Evolutionary conservation across 306 rosid genomes (phyloP).

Genomic region (Pyrus pyrifolia): DNA sequence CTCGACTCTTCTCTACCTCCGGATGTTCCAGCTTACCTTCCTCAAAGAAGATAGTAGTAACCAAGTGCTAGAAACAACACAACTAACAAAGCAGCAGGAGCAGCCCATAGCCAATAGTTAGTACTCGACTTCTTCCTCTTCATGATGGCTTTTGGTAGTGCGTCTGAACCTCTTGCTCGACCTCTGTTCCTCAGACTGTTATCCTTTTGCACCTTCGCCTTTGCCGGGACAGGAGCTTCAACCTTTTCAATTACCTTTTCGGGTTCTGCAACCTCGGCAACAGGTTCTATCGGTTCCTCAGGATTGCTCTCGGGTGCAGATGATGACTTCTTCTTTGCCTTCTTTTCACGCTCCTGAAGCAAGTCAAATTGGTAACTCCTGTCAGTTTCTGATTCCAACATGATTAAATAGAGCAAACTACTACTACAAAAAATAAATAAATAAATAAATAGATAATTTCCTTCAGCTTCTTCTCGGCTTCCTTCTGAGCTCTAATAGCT

Average conservation of each 20-base stretch:
- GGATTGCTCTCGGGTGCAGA: constrained; percentile 26
- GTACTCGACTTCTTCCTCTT: constrained; percentile 63
- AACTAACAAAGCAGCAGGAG: constrained; percentile 47
- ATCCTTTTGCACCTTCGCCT: constrained; percentile 49
- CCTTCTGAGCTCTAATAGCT: constrained; percentile 67
- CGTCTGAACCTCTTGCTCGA: constrained; percentile 45
- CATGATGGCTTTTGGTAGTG: constrained; percentile 48
- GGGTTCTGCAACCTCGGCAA: constrained; percentile 36
- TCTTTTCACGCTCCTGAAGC: constrained; percentile 82
- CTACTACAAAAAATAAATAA: neutral
- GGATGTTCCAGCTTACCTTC: neutral
- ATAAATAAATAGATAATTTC: constrained; percentile 24
- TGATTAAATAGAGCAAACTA: neutral
- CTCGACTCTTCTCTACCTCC: constrained; percentile 24
- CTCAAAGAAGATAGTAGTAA: neutral
- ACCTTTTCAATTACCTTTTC: constrained; percentile 37
- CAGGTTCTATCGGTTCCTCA: constrained; percentile 42
- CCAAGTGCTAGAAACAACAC: neutral
- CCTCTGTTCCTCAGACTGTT: constrained; percentile 35
- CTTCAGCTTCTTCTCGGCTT: constrained; percentile 89
- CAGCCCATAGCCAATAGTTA: constrained; percentile 65
- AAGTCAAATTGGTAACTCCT: neutral
- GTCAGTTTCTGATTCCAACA: neutral
- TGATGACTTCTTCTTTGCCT: constrained; percentile 60
- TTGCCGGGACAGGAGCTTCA: constrained; percentile 36